A percentile compares a stretch with the other conserved stretches of the same genome.
These are phyloP conservation scores for Exserohilum rostratum DNA, from an alignment of 2,329 filamentous ascomycete species.

Conservation along the genomic window DNA sequence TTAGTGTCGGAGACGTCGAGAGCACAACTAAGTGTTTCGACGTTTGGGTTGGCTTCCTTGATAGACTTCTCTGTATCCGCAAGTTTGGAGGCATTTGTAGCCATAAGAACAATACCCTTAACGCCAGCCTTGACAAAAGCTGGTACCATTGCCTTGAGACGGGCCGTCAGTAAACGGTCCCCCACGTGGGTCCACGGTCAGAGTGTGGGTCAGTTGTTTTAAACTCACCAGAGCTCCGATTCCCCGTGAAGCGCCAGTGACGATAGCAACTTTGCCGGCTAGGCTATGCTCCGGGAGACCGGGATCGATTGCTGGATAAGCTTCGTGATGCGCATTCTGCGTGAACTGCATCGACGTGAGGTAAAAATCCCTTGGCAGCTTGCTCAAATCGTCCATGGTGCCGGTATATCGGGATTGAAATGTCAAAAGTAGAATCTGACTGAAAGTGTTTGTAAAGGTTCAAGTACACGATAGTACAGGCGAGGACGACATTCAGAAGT, in stretches of 20 bases:
- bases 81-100: constrained; percentile 36
- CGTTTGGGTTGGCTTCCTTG: constrained; percentile 32
- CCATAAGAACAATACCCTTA: constrained; percentile 44
- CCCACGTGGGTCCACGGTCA: neutral
- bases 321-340: constrained; percentile 35
- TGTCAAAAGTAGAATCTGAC: no score
- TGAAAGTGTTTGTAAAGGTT: no score
- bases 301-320: constrained; percentile 51
- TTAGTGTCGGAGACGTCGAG: constrained; percentile 36
- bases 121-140: constrained; percentile 45
- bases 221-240: constrained; percentile 37
- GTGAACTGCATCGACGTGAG: constrained; percentile 21
- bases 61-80: constrained; percentile 28
- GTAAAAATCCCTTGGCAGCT: constrained; percentile 19
- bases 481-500: no score
- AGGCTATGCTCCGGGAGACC: constrained; percentile 37
- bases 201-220: neutral
- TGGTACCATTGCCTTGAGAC: constrained; percentile 33
- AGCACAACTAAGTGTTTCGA: constrained; percentile 38
- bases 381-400: constrained; percentile 15
- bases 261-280: constrained; percentile 46
- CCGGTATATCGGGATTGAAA: neutral
- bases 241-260: constrained; percentile 51
- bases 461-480: neutral
- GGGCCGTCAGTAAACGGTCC: neutral